Percentiles rank a stretch among this genome's conserved stretches.
phyloP scores from a whole-genome alignment of 768 basidiomycete species.

The Lentinula raphanica region DNA sequence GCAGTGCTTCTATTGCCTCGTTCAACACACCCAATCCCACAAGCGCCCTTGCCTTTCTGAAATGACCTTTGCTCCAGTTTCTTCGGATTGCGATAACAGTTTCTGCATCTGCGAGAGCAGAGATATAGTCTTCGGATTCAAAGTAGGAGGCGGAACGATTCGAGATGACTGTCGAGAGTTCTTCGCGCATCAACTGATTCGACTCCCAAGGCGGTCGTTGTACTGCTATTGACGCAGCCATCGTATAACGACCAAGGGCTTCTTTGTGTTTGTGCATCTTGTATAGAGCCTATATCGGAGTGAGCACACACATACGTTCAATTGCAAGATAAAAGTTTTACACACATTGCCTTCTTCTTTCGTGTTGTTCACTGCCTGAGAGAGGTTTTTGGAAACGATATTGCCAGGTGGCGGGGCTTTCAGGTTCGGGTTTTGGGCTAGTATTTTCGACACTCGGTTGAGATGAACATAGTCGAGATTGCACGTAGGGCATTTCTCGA shows the following conservation, averaged over 20 bases:
- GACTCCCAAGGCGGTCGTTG: constrained; percentile 88
- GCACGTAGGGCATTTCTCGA: constrained; percentile 73
- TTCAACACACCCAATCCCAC: constrained; percentile 59
- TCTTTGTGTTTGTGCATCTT: constrained; percentile 64
- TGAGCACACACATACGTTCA: neutral
- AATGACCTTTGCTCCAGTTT: constrained; percentile 94
- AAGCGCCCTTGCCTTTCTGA: constrained; percentile 88
- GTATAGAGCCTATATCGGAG: constrained; percentile 67
- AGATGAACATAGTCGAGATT: constrained; percentile 66
- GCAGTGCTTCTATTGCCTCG: constrained; percentile 79
- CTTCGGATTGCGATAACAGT: constrained; percentile 79
- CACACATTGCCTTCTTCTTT: constrained; percentile 96
- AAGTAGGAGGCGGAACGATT: constrained; percentile 89
- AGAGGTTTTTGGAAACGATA: constrained; percentile 69
- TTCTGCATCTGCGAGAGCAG: constrained; percentile 85
- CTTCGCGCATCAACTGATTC: constrained; percentile 79
- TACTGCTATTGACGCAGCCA: constrained; percentile 69
- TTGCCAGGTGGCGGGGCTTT: constrained; percentile 74
- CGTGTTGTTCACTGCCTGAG: constrained; percentile 65
- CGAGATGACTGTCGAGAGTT: constrained; percentile 82
- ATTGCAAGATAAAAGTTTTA: neutral
- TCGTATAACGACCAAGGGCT: constrained; percentile 76
- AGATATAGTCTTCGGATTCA: constrained; percentile 68
- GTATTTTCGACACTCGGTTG: constrained; percentile 71
- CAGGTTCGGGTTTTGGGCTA: constrained; percentile 63